Percentiles rank a stretch among this genome's conserved stretches.
phyloP scores from a whole-genome alignment of 805 yeast genomes.

The Brettanomyces naardenensis region DNA sequence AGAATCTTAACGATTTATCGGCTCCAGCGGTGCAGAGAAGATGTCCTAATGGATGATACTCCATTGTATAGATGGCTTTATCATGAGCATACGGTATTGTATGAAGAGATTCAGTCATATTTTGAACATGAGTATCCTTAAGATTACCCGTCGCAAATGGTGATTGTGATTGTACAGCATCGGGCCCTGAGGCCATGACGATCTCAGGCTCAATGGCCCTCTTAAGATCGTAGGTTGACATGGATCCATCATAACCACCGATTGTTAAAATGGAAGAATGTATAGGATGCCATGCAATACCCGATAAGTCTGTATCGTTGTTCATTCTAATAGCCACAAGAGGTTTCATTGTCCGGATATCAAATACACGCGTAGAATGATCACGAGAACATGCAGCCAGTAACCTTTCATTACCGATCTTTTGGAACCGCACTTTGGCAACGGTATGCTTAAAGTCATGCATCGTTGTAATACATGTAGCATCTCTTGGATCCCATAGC shows the following conservation, averaged over 20 bases:
- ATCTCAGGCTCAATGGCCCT: conserved; percentile 29
- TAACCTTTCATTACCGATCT: conserved; percentile 56
- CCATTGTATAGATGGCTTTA: conserved; percentile 81
- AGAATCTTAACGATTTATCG: conserved; percentile 85
- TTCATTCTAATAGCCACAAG: conserved; percentile 59
- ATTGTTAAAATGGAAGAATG: conserved; percentile 74
- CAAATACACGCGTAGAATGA: conserved; percentile 80
- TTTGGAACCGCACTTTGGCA: conserved; percentile 75
- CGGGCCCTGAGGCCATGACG: not conserved
- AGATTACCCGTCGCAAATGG: conserved; percentile 10
- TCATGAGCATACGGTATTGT: conserved; percentile 89
- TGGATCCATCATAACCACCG: conserved; percentile 85
- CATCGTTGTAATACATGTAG: conserved; percentile 66
- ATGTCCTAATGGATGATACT: conserved; percentile 94
- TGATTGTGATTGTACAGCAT: conserved; percentile 12
- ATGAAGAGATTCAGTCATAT: conserved; percentile 27
- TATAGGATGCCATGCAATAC: conserved; percentile 88
- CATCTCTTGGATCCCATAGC: conserved; percentile 92
- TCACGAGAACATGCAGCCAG: conserved; percentile 87
- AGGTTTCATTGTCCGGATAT: conserved; percentile 78
- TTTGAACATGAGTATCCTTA: conserved; percentile 4
- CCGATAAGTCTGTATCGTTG: conserved; percentile 74
- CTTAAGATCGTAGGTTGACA: conserved; percentile 68
- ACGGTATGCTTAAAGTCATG: conserved; percentile 94
- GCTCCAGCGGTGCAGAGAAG: conserved; percentile 86